Percentiles rank a stretch among this genome's conserved stretches.
Evolutionary conservation across 2,329 filamentous ascomycete genomes (phyloP).

Genomic region (Xylariales sp.): DNA sequence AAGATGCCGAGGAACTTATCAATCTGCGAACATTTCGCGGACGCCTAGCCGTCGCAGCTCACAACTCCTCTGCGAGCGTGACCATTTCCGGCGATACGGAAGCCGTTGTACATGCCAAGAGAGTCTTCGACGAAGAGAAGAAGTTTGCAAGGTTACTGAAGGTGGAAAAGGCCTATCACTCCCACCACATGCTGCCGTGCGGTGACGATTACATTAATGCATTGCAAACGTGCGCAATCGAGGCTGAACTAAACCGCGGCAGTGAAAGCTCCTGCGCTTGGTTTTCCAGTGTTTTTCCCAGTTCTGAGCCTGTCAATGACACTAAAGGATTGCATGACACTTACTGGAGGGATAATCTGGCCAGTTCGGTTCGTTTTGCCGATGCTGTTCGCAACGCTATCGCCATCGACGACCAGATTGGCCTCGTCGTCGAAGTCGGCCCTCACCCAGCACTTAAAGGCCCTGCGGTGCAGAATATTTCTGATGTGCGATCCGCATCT

Average conservation of each 20-base stretch:
- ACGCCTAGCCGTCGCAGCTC: constrained; percentile 22
- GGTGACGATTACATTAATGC: too few species aligned
- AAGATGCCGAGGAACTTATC: constrained; percentile 26
- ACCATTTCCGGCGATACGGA: constrained; percentile 29
- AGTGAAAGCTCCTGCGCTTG: too few species aligned
- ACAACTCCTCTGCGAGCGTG: constrained; percentile 29
- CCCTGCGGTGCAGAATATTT: constrained; percentile 4
- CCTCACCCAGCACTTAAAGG: constrained; percentile 30
- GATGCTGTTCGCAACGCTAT: background rate
- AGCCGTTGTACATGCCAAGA: constrained; percentile 19
- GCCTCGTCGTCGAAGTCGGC: constrained; percentile 28
- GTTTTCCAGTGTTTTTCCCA: too few species aligned
- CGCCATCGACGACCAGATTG: constrained; percentile 7
- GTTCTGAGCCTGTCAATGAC: too few species aligned
- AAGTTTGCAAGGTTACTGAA: constrained; percentile 25
- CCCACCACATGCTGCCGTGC: constrained; percentile 6
- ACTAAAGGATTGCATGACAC: too few species aligned
- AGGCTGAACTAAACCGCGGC: too few species aligned
- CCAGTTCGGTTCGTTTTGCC: background rate
- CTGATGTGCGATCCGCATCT: constrained; percentile 5
- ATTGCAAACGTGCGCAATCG: too few species aligned
- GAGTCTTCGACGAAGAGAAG: constrained; percentile 15
- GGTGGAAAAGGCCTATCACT: too few species aligned
- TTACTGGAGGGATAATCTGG: background rate
- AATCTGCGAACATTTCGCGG: constrained; percentile 19